Base-by-base conservation (phyloP, 306 rosid species). In the Casuarina glauca region DNA sequence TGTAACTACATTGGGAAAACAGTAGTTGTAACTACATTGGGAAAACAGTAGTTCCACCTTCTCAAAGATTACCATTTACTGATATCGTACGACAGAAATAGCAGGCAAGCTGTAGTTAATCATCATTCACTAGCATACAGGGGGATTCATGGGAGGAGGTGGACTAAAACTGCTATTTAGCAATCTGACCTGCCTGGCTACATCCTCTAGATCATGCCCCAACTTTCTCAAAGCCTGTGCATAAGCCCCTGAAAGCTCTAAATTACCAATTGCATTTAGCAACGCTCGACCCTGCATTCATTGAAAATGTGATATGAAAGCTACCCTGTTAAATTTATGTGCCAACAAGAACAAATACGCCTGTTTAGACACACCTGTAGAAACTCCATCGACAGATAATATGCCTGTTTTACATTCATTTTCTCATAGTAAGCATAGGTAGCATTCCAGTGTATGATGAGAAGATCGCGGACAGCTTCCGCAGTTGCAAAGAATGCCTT, bases 371-470 rank as follows among this genome's bases (percentile, higher is more conserved):
- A 53, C 79, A 95, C 99, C 99, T 95, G 99, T 52, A 95, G 88
- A 86, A 93, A 95, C 32, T 95, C 99, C 99, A 95, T 95, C 9
- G 99, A 93, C 86, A 95, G 86, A 88, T 95, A 93, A 85, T 95
- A 95, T 70, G 99, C 97, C 85, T 95, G 97, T 87, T 95, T 95
- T 69, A 80, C 92, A 80, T 95, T 88, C 87, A 87, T 72, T 73
- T 70, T 91, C 62, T 93, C 97, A 70, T 88, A 81, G 77, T 81
- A 87, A 52, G 86, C 90, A 84, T 93, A 86, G 32, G 97, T 95
- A 39, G 90, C 91, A 80, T 95, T 95, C 97, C 97, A 95, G 87
- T 88, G 91, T 76, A 89, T 86, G 72, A 93, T 68, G 61, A 95
- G 98, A 43, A 90, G 70, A 83, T 95, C 98, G 32, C 94, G 97